A percentile compares a stretch with the other conserved stretches of the same genome.
Evolutionary conservation across 2,329 filamentous ascomycete genomes (phyloP).

Genomic region (Botrytis elliptica): DNA sequence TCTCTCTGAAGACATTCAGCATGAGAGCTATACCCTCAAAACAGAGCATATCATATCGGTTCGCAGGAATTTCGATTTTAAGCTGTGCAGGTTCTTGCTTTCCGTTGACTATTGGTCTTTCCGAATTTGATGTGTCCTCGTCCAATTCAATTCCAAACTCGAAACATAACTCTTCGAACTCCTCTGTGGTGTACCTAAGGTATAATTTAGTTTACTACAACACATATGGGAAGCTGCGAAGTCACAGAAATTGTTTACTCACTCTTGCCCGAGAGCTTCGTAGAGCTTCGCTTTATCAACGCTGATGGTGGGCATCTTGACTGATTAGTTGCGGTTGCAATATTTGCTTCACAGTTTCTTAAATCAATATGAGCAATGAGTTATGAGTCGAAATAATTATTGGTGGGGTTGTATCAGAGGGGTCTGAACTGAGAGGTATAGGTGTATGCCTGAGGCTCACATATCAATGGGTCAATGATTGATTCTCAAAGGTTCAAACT

Average conservation of each 20-base stretch:
- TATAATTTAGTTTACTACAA: slow-evolving; percentile 27
- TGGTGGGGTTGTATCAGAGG: slow-evolving; percentile 21
- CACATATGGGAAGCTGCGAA: background rate
- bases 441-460: background rate
- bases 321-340: background rate
- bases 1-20: slow-evolving; percentile 90
- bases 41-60: slow-evolving; percentile 92
- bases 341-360: slow-evolving; percentile 10
- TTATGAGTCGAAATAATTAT: slow-evolving; percentile 20
- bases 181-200: slow-evolving; percentile 78
- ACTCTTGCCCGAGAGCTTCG: slow-evolving; percentile 87
- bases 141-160: slow-evolving; percentile 96
- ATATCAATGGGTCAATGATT: background rate
- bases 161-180: slow-evolving; percentile 97
- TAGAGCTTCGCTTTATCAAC: slow-evolving; percentile 96
- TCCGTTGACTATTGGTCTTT: slow-evolving; percentile 71
- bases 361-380: slow-evolving; percentile 4
- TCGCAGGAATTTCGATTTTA: slow-evolving; percentile 97
- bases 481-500: slow-evolving; percentile 12
- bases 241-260: slow-evolving; percentile 42
- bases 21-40: slow-evolving; percentile 96
- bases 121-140: slow-evolving; percentile 63
- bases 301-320: slow-evolving; percentile 88
- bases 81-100: slow-evolving; percentile 86
- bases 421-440: slow-evolving; percentile 1